Base-by-base conservation (phyloP, 495 filamentous ascomycete species). In the Hyaloscypha variabilis region DNA sequence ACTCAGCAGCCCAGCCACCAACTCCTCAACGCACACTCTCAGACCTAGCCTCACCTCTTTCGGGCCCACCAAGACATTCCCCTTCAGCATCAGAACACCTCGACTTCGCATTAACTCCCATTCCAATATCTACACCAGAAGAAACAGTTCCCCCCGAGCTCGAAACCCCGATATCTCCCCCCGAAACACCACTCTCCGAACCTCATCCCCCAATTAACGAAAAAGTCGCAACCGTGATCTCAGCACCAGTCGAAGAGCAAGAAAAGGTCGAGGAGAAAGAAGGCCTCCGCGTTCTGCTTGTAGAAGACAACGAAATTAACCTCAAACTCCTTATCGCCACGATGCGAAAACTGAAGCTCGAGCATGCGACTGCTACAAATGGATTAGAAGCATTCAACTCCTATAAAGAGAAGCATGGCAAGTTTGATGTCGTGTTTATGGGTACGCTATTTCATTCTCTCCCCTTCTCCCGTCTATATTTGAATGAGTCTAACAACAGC, bases 291-390 rank as follows among this genome's bases (percentile, higher is more conserved):
- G 78, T 91, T 6, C 81, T 92, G 0, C 81, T 91, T 0, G 90
- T 92, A 0, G 90, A 93, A 64, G 90, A 93, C 69, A 93, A 93
- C 71, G 77, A 81, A 3, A 91, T 93, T 69, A 93, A 93, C 67
- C 82, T 91, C 36, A 87, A 85, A n/a, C 77, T 91, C 0, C 82
- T 91, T 53, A 76, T 84, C 46, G 86, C 86, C 0, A 87, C 87
- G 64, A 82, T 90, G 79, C 73, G 64, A 25, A 81, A 79, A 69
- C 68, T 81, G 17, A 77, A 79, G 25, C 68, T 80, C 17, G 68
- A 75, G 13, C 81, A 76, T 58, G 72, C 63, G 0, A 77, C 76
- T 1, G 81, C 81, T 1, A 56, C 56, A 42, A 75, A 83, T 66
- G 81, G 81, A 19, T 67, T 80, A 0, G 79, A 82, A 64, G 81